These are phyloP conservation scores for Amanita pseudoporphyria DNA, from an alignment of 768 basidiomycete species.

Conservation along the genomic window DNA sequence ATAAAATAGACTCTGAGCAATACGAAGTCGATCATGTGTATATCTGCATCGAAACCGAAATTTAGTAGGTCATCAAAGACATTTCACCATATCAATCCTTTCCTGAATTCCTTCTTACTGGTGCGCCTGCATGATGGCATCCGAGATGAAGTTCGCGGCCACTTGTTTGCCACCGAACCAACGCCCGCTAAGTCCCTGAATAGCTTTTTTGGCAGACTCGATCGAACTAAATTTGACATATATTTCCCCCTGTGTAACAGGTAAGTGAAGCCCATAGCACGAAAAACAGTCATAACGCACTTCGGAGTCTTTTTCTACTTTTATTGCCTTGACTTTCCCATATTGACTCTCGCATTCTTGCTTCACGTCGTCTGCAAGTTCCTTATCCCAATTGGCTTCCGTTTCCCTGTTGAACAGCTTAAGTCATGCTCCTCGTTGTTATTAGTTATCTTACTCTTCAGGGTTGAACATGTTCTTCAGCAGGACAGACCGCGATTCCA, in stretches of 20 bases:
- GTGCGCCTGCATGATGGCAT: constrained; percentile 90
- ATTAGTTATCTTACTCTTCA: constrained; percentile 63
- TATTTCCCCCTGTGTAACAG: constrained; percentile 73
- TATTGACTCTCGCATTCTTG: constrained; percentile 89
- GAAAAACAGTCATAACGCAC: constrained; percentile 28
- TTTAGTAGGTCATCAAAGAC: constrained; percentile 21
- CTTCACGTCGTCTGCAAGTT: constrained; percentile 94
- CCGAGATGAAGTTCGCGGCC: constrained; percentile 81
- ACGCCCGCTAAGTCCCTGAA: constrained; percentile 88
- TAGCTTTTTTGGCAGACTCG: constrained; percentile 72
- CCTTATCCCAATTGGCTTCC: constrained; percentile 93
- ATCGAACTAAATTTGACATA: constrained; percentile 85
- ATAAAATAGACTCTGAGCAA: constrained; percentile 24
- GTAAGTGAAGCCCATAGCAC: constrained; percentile 5
- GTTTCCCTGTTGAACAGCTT: constrained; percentile 59
- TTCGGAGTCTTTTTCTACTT: constrained; percentile 89
- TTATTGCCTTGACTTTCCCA: constrained; percentile 79
- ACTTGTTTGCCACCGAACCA: constrained; percentile 96
- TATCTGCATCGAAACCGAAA: constrained; percentile 21
- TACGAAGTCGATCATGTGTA: constrained; percentile 20
- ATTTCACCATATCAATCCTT: constrained; percentile 9
- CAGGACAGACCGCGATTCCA: constrained; percentile 85
- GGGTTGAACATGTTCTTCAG: constrained; percentile 96
- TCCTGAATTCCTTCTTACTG: constrained; percentile 34
- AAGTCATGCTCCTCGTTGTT: background rate